Conservation (phyloP, 768 basidiomycete species). For the Boletus speciosus region DNA sequence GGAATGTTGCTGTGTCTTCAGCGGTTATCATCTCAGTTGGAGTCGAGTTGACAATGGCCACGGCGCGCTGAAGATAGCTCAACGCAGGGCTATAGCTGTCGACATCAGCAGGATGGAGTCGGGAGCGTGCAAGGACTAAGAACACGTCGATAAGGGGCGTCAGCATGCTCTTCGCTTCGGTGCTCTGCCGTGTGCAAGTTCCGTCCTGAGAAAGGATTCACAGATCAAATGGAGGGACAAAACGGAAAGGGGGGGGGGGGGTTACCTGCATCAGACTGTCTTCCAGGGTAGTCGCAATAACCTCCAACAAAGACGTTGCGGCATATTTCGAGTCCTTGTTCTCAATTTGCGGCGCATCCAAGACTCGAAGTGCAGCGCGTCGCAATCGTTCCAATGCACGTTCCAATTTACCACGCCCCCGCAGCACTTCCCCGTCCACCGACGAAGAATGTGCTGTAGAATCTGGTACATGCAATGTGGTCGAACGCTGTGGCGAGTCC, state of each 20-base stretch:
- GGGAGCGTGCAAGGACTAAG: slow-evolving; percentile 50
- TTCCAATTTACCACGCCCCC: slow-evolving; percentile 50
- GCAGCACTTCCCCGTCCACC: slow-evolving; percentile 19
- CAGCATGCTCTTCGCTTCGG: slow-evolving; percentile 33
- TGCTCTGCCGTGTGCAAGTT: not conserved
- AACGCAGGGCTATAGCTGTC: slow-evolving; percentile 47
- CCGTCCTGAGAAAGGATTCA: slow-evolving; percentile 2
- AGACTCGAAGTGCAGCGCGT: slow-evolving; percentile 43
- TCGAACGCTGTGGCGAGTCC: not conserved
- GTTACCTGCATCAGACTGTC: slow-evolving; percentile 31
- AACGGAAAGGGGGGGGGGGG: not conserved
- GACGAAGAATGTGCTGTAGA: not conserved
- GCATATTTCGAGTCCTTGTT: slow-evolving; percentile 4
- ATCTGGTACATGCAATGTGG: not conserved
- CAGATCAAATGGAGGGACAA: not conserved
- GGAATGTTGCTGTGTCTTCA: slow-evolving; percentile 45
- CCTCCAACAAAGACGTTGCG: slow-evolving; percentile 34
- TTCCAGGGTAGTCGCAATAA: slow-evolving; percentile 34
- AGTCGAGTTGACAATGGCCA: slow-evolving; percentile 20
- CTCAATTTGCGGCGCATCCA: slow-evolving; percentile 36
- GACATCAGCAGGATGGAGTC: slow-evolving; percentile 38
- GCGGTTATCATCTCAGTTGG: slow-evolving; percentile 4
- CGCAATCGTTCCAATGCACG: slow-evolving; percentile 60
- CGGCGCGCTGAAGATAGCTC: slow-evolving; percentile 45
- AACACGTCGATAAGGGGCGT: slow-evolving; percentile 52